A percentile compares a stretch with the other conserved stretches of the same genome.
phyloP scores from a whole-genome alignment of 2,329 filamentous ascomycete species.

The Cryphonectria nitschkei region DNA sequence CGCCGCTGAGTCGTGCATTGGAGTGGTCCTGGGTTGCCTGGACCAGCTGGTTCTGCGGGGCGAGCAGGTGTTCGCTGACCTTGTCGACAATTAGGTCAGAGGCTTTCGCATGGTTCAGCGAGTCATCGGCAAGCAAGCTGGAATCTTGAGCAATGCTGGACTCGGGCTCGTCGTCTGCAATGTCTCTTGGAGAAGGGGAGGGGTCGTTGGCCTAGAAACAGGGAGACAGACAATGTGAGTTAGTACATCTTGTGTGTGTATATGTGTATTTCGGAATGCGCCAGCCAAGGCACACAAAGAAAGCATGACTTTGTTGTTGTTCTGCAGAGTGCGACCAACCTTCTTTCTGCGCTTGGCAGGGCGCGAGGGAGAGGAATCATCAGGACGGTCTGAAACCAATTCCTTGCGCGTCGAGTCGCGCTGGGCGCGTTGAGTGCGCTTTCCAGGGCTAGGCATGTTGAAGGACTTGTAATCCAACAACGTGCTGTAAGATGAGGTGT shows the following conservation, averaged over 20 bases:
- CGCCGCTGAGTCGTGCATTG: conserved; percentile 64
- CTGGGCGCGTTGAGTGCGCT: conserved; percentile 39
- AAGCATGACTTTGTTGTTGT: neutral
- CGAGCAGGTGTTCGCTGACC: conserved; percentile 55
- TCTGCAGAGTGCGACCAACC: conserved; percentile 42
- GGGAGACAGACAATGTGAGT: conserved; percentile 9
- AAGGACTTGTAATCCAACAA: conserved; percentile 18
- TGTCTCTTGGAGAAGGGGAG: conserved; percentile 42
- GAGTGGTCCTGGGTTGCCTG: conserved; percentile 66
- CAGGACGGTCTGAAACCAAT: conserved; percentile 35
- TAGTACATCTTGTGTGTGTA: conserved; percentile 4
- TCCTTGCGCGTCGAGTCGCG: conserved; percentile 40
- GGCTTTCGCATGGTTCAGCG: conserved; percentile 46
- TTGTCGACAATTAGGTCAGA: conserved; percentile 61
- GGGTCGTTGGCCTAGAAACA: conserved; percentile 19
- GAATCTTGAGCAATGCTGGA: conserved; percentile 37
- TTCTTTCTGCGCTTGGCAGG: conserved; percentile 69
- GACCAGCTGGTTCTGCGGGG: conserved; percentile 50
- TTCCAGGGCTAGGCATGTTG: conserved; percentile 38
- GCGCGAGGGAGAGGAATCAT: conserved; percentile 62
- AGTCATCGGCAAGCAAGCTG: conserved; percentile 46
- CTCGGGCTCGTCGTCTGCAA: conserved; percentile 47
- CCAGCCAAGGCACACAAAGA: conserved; percentile 5
- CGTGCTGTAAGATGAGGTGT: conserved; percentile 10
- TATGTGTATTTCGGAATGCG: too few relatives aligned